phyloP scores from a whole-genome alignment of 768 basidiomycete genomes.

The Russula griseocarnosa region DNA sequence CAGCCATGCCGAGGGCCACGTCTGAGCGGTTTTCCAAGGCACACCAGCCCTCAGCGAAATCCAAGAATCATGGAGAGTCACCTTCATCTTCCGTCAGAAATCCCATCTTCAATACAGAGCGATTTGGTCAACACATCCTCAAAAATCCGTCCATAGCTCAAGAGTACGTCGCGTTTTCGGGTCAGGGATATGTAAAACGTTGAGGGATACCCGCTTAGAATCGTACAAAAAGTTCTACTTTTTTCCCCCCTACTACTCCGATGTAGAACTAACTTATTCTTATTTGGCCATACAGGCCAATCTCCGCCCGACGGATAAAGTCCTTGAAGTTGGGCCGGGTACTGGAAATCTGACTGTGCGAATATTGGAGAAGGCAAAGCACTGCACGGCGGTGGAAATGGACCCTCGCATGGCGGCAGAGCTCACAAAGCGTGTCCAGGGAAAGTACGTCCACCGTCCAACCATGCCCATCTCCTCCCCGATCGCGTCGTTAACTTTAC shows the following conservation, averaged over 20 bases:
- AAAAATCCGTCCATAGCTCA: slow-evolving; percentile 91
- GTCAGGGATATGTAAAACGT: slow-evolving; percentile 19
- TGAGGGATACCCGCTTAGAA: slow-evolving; percentile 37
- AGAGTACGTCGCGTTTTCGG: slow-evolving; percentile 50
- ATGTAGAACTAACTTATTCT: too few relatives aligned
- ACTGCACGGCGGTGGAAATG: slow-evolving; percentile 93
- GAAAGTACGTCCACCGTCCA: slow-evolving; percentile 66
- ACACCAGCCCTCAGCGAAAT: slow-evolving; percentile 60
- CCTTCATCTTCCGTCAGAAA: slow-evolving; percentile 54
- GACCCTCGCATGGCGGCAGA: slow-evolving; percentile 99
- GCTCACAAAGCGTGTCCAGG: slow-evolving; percentile 93
- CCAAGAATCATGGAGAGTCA: slow-evolving; percentile 41
- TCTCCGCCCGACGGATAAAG: slow-evolving; percentile 88
- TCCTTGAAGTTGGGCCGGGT: slow-evolving; percentile 96
- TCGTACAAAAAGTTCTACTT: slow-evolving; percentile 53
- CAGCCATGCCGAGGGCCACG: slow-evolving; percentile 20
- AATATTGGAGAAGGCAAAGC: slow-evolving; percentile 90
- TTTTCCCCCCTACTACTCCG: neutral
- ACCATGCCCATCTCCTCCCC: neutral
- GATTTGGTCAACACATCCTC: slow-evolving; percentile 96
- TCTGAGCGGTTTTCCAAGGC: slow-evolving; percentile 40
- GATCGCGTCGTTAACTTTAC: neutral
- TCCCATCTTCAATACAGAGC: slow-evolving; percentile 90
- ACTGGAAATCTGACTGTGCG: slow-evolving; percentile 94
- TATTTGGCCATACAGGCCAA: slow-evolving; percentile 57